These are phyloP conservation scores for Alternaria brassicicola DNA, from an alignment of 2,329 filamentous ascomycete genomes.

Conservation along the genomic window DNA sequence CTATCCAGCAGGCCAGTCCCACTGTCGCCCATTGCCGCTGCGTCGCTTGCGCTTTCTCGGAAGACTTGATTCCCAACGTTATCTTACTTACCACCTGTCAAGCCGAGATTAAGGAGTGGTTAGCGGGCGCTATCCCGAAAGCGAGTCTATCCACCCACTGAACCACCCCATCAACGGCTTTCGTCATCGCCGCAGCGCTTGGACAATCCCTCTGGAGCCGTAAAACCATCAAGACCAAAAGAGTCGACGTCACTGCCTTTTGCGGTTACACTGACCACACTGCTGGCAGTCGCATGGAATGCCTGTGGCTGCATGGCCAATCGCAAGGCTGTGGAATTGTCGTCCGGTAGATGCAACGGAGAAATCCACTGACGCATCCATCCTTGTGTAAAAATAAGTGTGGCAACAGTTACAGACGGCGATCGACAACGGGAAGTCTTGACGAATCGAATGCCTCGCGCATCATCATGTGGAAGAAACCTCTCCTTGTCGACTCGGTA, in stretches of 20 bases:
- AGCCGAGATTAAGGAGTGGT: conserved; percentile 49
- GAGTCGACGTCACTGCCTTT: conserved; percentile 1
- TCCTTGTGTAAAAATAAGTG: conserved; percentile 39
- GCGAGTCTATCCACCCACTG: conserved; percentile 17
- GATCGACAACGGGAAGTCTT: conserved; percentile 24
- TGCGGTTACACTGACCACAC: conserved; percentile 15
- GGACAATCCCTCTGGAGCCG: conserved; percentile 23
- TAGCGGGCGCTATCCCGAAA: conserved; percentile 39
- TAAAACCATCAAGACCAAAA: conserved; percentile 1
- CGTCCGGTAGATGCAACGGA: conserved; percentile 20
- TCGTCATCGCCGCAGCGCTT: conserved; percentile 27
- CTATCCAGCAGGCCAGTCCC: conserved; percentile 37
- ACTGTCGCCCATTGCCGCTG: conserved; percentile 41
- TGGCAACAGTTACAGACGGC: conserved; percentile 33
- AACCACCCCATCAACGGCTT: conserved; percentile 18
- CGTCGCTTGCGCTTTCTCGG: conserved; percentile 41
- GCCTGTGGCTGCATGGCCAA: conserved; percentile 15
- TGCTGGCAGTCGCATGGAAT: conserved; percentile 14
- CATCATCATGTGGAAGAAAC: conserved; percentile 37
- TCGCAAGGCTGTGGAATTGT: conserved; percentile 17
- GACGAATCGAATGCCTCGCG: conserved; percentile 27
- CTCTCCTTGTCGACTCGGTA: conserved; percentile 20
- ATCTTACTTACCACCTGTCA: conserved; percentile 29
- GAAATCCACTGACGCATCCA: conserved; percentile 21
- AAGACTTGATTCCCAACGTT: conserved; percentile 24